Evolutionary conservation across 1,284 basidiomycete species (phyloP).

Genomic region (Tremellales sp.): DNA sequence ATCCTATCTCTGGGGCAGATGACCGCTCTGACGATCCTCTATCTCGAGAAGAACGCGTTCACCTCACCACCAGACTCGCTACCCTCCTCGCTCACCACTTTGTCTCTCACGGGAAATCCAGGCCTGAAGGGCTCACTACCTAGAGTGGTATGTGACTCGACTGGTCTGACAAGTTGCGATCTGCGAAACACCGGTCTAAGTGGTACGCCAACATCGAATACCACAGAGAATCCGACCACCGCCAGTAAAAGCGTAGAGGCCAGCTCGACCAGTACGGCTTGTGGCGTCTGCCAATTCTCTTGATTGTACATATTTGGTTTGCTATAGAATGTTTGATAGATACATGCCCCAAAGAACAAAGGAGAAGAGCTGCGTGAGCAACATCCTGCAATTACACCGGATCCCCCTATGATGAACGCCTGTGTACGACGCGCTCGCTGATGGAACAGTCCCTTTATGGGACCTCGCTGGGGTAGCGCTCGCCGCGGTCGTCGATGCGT

Average conservation of each 20-base stretch:
- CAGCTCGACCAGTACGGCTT: conserved; percentile 2
- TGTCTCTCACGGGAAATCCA: conserved; percentile 41
- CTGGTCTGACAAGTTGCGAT: conserved; percentile 35
- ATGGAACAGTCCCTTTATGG: no score
- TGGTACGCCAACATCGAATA: conserved; percentile 2
- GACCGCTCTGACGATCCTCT: conserved; percentile 31
- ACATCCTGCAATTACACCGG: conserved; percentile 17
- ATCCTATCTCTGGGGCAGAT: conserved; percentile 30
- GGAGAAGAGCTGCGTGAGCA: conserved; percentile 2
- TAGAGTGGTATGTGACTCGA: conserved; percentile 22
- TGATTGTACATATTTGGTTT: not conserved
- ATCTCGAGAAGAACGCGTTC: conserved; percentile 38
- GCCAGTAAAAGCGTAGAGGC: not conserved
- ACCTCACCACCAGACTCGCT: conserved; percentile 30
- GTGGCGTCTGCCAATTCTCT: conserved; percentile 10
- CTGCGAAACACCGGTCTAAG: conserved; percentile 29
- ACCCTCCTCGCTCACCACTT: conserved; percentile 28
- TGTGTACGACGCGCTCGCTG: no score
- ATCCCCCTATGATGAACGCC: conserved; percentile 25
- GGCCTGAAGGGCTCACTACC: conserved; percentile 33
- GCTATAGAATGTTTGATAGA: not conserved
- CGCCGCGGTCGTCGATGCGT: conserved; percentile 13
- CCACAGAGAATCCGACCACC: not conserved
- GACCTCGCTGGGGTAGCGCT: no score
- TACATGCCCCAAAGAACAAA: not conserved